Evolutionary conservation across 345 rosid species (phyloP).

Genomic region (Pistacia vera): DNA sequence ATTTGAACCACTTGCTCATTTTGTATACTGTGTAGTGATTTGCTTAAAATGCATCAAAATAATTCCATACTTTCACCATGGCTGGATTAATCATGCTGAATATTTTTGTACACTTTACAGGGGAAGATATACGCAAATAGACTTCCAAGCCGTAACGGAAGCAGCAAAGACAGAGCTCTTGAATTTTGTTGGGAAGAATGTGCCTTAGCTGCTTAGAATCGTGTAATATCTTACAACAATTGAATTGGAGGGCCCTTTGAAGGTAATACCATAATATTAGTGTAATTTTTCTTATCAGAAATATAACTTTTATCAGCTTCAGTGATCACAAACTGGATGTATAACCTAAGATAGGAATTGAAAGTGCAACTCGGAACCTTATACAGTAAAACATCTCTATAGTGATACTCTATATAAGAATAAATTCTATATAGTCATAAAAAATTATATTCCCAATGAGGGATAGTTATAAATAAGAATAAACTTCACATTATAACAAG

Average conservation of each 20-base stretch:
- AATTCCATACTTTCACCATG: not conserved
- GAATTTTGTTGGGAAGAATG: conserved; percentile 49
- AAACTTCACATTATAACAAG: too few relatives aligned
- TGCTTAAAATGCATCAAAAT: not conserved
- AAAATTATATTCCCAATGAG: too few relatives aligned
- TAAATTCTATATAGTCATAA: too few relatives aligned
- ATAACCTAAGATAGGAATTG: too few relatives aligned
- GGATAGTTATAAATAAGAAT: too few relatives aligned
- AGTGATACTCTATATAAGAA: too few relatives aligned
- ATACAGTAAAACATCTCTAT: too few relatives aligned
- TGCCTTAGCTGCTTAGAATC: conserved; percentile 21
- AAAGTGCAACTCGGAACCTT: too few relatives aligned
- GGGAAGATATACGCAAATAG: conserved; percentile 75
- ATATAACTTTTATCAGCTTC: not conserved
- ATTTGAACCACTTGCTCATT: not conserved
- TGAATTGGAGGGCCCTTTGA: not conserved
- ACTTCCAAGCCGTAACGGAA: conserved; percentile 73
- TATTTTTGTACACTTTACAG: conserved; percentile 36
- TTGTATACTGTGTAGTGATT: not conserved
- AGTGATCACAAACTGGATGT: not conserved
- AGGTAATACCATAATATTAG: not conserved
- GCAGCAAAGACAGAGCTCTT: conserved; percentile 81
- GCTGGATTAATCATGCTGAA: not conserved
- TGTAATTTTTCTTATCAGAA: too few relatives aligned
- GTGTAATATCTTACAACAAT: not conserved